These are phyloP conservation scores for Nidularia sp. DNA, from an alignment of 768 basidiomycete genomes.

Conservation along the genomic window DNA sequence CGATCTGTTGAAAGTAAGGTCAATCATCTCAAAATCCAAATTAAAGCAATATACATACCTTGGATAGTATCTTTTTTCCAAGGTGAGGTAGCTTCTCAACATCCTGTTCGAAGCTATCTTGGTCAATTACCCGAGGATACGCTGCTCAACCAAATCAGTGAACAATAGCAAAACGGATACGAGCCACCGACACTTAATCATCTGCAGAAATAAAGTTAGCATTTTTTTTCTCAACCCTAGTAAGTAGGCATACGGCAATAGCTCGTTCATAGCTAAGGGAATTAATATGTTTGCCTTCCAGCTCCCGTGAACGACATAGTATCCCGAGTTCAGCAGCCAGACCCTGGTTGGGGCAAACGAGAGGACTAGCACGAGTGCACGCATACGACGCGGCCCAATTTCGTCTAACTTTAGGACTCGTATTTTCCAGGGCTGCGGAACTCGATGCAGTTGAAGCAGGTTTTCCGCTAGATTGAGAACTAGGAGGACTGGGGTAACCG, in stretches of 20 bases:
- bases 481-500: background rate
- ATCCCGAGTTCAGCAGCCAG: slow-evolving; percentile 57
- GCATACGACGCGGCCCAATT: slow-evolving; percentile 46
- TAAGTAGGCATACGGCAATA: slow-evolving; percentile 47
- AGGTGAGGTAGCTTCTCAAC: slow-evolving; percentile 40
- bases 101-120: slow-evolving; percentile 28
- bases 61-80: slow-evolving; percentile 46
- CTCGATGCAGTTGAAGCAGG: background rate
- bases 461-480: background rate
- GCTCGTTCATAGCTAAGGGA: slow-evolving; percentile 71
- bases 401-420: slow-evolving; percentile 9
- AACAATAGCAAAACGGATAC: background rate
- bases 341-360: slow-evolving; percentile 65
- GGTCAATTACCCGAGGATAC: slow-evolving; percentile 41
- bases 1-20: slow-evolving; percentile 35
- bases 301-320: slow-evolving; percentile 50
- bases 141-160: slow-evolving; percentile 25
- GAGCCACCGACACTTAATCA: slow-evolving; percentile 22
- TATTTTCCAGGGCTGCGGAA: background rate
- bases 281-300: slow-evolving; percentile 67
- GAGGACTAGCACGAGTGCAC: slow-evolving; percentile 59
- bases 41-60: slow-evolving; percentile 25
- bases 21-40: too few species aligned
- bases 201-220: slow-evolving; percentile 4
- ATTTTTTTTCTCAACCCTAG: background rate